Evolutionary conservation across 2,329 filamentous ascomycete species (phyloP).

Genomic region (Ophiosphaerella narmari): DNA sequence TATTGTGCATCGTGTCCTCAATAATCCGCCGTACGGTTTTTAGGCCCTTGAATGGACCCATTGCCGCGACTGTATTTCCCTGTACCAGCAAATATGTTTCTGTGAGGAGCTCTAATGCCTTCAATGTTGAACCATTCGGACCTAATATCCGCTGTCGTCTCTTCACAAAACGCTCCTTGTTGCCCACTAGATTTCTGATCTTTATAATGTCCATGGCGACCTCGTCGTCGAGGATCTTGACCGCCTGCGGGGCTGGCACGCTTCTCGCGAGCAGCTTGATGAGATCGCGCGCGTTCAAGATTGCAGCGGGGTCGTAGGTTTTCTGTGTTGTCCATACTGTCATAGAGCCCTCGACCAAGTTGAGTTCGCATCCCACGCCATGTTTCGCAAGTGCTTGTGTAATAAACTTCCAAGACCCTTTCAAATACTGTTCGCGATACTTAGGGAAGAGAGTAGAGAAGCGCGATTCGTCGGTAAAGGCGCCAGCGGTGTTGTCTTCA

Average conservation of each 20-base stretch:
- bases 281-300: slow-evolving; percentile 90
- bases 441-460: slow-evolving; percentile 90
- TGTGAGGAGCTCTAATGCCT: slow-evolving; percentile 90
- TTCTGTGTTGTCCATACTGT: slow-evolving; percentile 92
- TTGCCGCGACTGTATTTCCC: slow-evolving; percentile 89
- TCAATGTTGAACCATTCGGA: slow-evolving; percentile 87
- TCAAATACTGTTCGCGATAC: slow-evolving; percentile 92
- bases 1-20: slow-evolving; percentile 95
- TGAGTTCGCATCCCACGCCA: slow-evolving; percentile 88
- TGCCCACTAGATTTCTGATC: slow-evolving; percentile 85
- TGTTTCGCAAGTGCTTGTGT: slow-evolving; percentile 84
- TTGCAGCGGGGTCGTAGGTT: slow-evolving; percentile 88
- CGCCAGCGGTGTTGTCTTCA: slow-evolving; percentile 81
- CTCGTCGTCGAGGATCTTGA: slow-evolving; percentile 93
- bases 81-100: slow-evolving; percentile 89
- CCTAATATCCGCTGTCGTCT: slow-evolving; percentile 89
- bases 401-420: slow-evolving; percentile 89
- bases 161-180: slow-evolving; percentile 96
- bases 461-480: slow-evolving; percentile 89
- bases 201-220: slow-evolving; percentile 95
- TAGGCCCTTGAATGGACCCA: slow-evolving; percentile 90
- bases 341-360: slow-evolving; percentile 96
- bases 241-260: slow-evolving; percentile 87
- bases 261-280: slow-evolving; percentile 85
- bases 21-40: slow-evolving; percentile 86